Base-by-base conservation (phyloP, 2,329 filamentous ascomycete genomes). In the Aspergillus aculeatinus region DNA sequence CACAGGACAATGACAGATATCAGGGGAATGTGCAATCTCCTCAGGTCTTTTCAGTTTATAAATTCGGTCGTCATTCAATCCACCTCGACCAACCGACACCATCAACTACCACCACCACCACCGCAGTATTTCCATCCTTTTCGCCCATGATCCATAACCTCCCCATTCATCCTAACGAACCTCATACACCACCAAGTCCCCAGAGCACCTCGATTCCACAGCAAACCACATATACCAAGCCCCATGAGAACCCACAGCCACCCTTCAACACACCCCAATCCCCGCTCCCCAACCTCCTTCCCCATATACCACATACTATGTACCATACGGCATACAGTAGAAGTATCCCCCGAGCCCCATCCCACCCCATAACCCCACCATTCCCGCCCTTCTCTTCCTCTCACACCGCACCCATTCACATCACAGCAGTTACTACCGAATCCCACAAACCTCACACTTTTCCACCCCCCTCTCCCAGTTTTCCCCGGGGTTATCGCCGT, bases 11-110 rank as follows among this genome's bases (percentile, higher is more conserved):
- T 14, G 5, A 27, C 3, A 31, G 23, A 23, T 23, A 55, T 33
- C 2, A 42, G 6, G 11, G 14, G 14, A 33, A 27, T 29, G 29
- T n/a, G 44, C 10, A 58, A 54, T 72, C 74, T 77, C 76, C 75
- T 79, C 77, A 79, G 77, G 74, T 78, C 76, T 78, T 78, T 77
- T 77, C 73, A 77, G 73, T 79, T 77, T 75, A 67, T 67, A 64
- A 35, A 44, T 69, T 66, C 65, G 69, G 70, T 74, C 76, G 63
- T 77, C 76, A 78, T 75, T 61, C 75, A 67, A 67, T 68, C 67
- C 66, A 67, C 57, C 58, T 61, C 48, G 52, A 61, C 62, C 53
- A 65, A 44, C 39, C 39, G n/a, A 44, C 39, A 44, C 16, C 16
- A 44, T 44, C 35, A 44, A 44, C 39, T 19, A 19, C 14, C 62